Evolutionary conservation across 2,329 filamentous ascomycete species (phyloP), one percentile per base, ranked within the genome.

Genomic region (Graphilbum ipis-grandicollis): DNA sequence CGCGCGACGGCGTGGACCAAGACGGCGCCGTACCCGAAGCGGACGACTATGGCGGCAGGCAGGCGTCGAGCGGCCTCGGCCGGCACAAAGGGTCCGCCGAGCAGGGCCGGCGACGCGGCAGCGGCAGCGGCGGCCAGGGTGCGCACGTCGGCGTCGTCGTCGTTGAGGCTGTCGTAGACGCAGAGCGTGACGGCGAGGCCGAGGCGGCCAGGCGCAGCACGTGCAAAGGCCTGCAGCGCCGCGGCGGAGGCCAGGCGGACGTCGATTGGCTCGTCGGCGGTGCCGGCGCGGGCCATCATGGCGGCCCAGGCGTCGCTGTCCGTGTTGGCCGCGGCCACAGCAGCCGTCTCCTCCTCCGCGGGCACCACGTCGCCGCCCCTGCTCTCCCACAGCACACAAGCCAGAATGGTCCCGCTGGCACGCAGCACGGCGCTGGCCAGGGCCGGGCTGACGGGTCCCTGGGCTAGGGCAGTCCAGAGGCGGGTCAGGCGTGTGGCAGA

Each of bases 71-170:
- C 59, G 3, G 66, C 62, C 42, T 67, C 60, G 25, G 66, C 54
- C 25, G 64, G 59, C 9, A 65, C 59, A 28, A 68, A 55, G 4
- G 45, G 19, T 52, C 22, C 30, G 14, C 54, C 56, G 8, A 76
- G 46, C 19, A 80, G 52, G 18, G 23, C 31, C 3, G 22, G 10
- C n/a, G 10, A 12, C 9, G 49, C 51, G 5, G 56, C 51, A 0
- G 66, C 60, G 2, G 69, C 63, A 0, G 47, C 41, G 3, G 75
- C 69, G 8, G 76, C 78, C 1, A 69, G 53, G 25, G 77, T 68
- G 32, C 88, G 73, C 43, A 94, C 70, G 39, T 94, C 85, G 47
- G 93, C 83, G 50, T 96, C 88, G 50, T 96, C 88, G 50, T 96
- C 90, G 50, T 82, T 80, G 5, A 93, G 65, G 33, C 75, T 63